These are phyloP conservation scores for Oryza meridionalis DNA, from an alignment of 176 grass and related monocot genomes.

Conservation along the genomic window DNA sequence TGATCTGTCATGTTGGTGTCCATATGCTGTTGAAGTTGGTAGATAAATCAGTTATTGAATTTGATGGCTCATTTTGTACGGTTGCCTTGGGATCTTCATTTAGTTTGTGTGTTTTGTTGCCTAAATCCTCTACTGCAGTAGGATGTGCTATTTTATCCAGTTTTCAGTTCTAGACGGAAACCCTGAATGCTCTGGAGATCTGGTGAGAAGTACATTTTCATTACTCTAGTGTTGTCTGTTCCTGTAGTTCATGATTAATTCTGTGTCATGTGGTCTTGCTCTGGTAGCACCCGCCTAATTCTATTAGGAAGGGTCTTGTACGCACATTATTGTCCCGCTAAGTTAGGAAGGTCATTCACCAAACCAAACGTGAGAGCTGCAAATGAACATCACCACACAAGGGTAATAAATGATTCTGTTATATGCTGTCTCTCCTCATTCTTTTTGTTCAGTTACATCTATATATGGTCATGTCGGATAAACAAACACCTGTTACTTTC, in stretches of 20 bases:
- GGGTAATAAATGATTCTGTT: slow-evolving; percentile 22
- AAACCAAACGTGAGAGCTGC: slow-evolving; percentile 16
- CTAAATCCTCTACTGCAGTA: not conserved
- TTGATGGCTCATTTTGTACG: not conserved
- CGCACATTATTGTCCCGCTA: not conserved
- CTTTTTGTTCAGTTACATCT: not conserved
- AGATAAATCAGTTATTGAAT: not conserved
- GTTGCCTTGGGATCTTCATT: not conserved
- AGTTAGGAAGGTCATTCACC: slow-evolving; percentile 14
- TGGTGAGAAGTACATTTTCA: not conserved
- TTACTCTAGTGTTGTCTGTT: not conserved
- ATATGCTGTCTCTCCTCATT: slow-evolving; percentile 9
- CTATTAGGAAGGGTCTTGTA: not conserved
- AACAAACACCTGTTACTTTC: not conserved
- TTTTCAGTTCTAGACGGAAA: slow-evolving; percentile 15
- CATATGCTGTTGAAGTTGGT: slow-evolving; percentile 12
- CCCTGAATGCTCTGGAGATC: not conserved
- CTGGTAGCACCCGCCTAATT: not conserved
- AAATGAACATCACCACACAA: slow-evolving; percentile 21
- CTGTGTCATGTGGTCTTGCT: not conserved
- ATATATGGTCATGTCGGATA: not conserved
- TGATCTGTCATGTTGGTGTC: not conserved
- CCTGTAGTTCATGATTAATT: not conserved
- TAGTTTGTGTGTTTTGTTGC: not conserved
- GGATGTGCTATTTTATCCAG: not conserved